Evolutionary conservation across 1,139 yeast species (phyloP).

Genomic region (Taphrina pruni): DNA sequence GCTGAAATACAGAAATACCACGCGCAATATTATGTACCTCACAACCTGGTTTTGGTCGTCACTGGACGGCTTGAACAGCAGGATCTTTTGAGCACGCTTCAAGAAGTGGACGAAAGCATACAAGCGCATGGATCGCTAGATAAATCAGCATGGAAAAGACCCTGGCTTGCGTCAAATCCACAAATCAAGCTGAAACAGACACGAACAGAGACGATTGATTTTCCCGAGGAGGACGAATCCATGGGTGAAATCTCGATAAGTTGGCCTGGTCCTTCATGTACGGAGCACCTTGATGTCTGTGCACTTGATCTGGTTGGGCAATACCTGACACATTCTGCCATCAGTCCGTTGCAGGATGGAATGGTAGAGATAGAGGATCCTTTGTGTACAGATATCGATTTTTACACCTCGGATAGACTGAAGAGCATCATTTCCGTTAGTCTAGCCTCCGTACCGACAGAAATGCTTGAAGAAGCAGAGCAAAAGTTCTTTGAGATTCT

Average conservation of each 20-base stretch:
- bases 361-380: slow-evolving; percentile 86
- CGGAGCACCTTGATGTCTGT: slow-evolving; percentile 52
- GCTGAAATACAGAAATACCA: slow-evolving; percentile 81
- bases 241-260: slow-evolving; percentile 75
- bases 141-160: slow-evolving; percentile 57
- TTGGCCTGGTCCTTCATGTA: slow-evolving; percentile 81
- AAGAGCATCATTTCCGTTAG: slow-evolving; percentile 34
- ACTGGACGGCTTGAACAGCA: slow-evolving; percentile 81
- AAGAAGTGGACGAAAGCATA: slow-evolving; percentile 65
- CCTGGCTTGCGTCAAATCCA: slow-evolving; percentile 76
- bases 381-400: slow-evolving; percentile 68
- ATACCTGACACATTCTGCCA: slow-evolving; percentile 77
- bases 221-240: slow-evolving; percentile 88
- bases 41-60: slow-evolving; percentile 79
- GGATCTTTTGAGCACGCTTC: slow-evolving; percentile 68
- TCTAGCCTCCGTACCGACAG: slow-evolving; percentile 66
- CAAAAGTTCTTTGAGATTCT: slow-evolving; percentile 60
- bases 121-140: slow-evolving; percentile 49
- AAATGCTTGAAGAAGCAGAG: slow-evolving; percentile 62
- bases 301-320: slow-evolving; percentile 44
- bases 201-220: slow-evolving; percentile 63
- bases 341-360: slow-evolving; percentile 67
- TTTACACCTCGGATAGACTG: slow-evolving; percentile 49
- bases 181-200: slow-evolving; percentile 55
- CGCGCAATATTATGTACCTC: slow-evolving; percentile 72